These are phyloP conservation scores for Aspergillus oerlinghausenensis DNA, from an alignment of 2,329 filamentous ascomycete genomes.

Conservation along the genomic window DNA sequence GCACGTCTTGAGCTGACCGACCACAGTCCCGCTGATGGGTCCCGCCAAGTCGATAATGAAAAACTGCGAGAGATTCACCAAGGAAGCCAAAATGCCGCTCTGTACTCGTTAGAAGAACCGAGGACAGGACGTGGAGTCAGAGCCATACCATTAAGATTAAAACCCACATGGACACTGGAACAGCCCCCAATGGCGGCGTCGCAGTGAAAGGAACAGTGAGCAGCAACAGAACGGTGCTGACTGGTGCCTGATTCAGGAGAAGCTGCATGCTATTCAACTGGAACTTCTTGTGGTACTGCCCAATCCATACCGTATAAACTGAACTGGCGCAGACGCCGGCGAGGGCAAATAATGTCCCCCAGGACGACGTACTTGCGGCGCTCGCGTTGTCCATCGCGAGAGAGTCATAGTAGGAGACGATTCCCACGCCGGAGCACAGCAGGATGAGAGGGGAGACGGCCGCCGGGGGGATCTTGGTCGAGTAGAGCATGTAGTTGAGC, in stretches of 20 bases:
- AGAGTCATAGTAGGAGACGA: constrained; percentile 19
- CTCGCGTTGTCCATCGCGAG: constrained; percentile 8
- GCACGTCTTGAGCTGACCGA: constrained; percentile 63
- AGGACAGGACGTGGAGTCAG: too few species aligned
- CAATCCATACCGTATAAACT: constrained; percentile 18
- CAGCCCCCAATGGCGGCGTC: constrained; percentile 8
- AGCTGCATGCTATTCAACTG: constrained; percentile 21
- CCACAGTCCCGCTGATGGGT: constrained; percentile 61
- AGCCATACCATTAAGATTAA: constrained; percentile 12
- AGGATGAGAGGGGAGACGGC: constrained; percentile 13
- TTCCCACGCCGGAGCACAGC: constrained; percentile 15
- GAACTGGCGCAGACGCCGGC: constrained; percentile 17
- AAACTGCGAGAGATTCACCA: constrained; percentile 21
- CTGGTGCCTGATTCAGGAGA: constrained; percentile 17
- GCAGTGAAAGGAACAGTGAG: constrained; percentile 15
- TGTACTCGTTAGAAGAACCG: neutral
- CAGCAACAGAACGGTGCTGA: constrained; percentile 14
- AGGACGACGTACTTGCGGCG: constrained; percentile 8
- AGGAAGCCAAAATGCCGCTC: constrained; percentile 19
- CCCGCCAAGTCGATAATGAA: constrained; percentile 38
- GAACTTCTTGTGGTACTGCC: constrained; percentile 14
- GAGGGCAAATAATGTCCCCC: constrained; percentile 15
- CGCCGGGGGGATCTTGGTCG: constrained; percentile 11
- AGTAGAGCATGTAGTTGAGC: constrained; percentile 16
- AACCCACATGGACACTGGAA: constrained; percentile 15